Conservation (phyloP, 768 basidiomycete species). For the Rhizopogon sp. region DNA sequence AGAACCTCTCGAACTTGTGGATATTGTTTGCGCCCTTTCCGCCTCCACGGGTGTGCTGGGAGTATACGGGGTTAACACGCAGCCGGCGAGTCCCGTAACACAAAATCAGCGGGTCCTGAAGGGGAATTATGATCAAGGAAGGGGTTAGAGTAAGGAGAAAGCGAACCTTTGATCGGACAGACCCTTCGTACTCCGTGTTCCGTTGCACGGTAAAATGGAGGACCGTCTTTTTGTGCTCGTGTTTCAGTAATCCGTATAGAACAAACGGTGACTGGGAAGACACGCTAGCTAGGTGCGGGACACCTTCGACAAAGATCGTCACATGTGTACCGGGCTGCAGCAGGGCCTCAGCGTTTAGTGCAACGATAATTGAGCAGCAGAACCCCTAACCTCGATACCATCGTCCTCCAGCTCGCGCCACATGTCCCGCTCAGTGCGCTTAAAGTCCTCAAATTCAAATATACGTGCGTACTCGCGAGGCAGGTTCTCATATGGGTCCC, state of each 20-base stretch:
- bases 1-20: conserved; percentile 91
- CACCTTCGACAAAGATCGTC: conserved; percentile 68
- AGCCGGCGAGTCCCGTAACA: conserved; percentile 88
- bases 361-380: neutral
- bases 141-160: neutral
- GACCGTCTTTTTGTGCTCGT: conserved; percentile 94
- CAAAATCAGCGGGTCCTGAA: conserved; percentile 80
- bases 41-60: conserved; percentile 87
- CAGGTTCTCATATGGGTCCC: conserved; percentile 96
- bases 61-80: conserved; percentile 82
- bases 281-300: conserved; percentile 54
- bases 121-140: neutral
- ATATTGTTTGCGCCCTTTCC: conserved; percentile 94
- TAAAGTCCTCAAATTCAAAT: conserved; percentile 96
- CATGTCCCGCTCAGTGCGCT: conserved; percentile 72
- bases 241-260: conserved; percentile 80
- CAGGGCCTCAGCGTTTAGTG: neutral
- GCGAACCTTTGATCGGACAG: conserved; percentile 84
- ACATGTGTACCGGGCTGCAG: conserved; percentile 78
- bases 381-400: conserved; percentile 56
- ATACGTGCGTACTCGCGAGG: conserved; percentile 92
- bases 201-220: conserved; percentile 90
- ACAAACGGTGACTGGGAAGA: conserved; percentile 44
- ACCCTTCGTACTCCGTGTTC: conserved; percentile 89
- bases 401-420: conserved; percentile 65